phyloP scores from a whole-genome alignment of 768 basidiomycete species.

The Xerocomellus chrysenteron region DNA sequence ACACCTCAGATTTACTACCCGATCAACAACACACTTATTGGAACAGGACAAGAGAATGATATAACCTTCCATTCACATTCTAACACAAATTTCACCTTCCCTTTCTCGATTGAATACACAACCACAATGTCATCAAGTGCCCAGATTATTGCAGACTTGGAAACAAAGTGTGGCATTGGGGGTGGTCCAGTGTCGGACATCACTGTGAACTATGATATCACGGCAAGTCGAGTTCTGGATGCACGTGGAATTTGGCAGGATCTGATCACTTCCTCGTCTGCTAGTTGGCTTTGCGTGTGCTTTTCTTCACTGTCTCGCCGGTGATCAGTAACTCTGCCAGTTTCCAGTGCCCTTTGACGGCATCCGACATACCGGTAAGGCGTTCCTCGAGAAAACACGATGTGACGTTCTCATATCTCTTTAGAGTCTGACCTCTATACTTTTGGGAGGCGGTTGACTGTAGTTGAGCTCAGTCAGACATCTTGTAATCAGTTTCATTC shows the following conservation, averaged over 20 bases:
- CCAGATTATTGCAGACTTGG: constrained; percentile 59
- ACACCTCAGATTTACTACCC: constrained; percentile 66
- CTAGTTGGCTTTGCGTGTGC: constrained; percentile 62
- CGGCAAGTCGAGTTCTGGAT: constrained; percentile 35
- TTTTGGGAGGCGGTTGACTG: constrained; percentile 8
- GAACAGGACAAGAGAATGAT: constrained; percentile 52
- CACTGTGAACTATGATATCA: constrained; percentile 63
- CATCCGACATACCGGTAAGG: constrained; percentile 28
- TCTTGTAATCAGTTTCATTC: not conserved
- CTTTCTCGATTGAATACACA: constrained; percentile 67
- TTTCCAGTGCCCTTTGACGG: constrained; percentile 63
- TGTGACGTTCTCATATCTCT: constrained; percentile 12
- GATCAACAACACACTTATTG: constrained; percentile 66
- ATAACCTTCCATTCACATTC: constrained; percentile 50
- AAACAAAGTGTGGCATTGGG: constrained; percentile 56
- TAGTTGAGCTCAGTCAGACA: not conserved
- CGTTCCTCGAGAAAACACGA: not conserved
- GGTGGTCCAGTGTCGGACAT: constrained; percentile 49
- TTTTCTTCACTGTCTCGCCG: constrained; percentile 67
- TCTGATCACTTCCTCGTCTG: constrained; percentile 6
- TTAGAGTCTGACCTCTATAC: constrained; percentile 19
- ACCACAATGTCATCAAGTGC: constrained; percentile 49
- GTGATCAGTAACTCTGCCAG: constrained; percentile 58
- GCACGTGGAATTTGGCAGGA: not conserved
- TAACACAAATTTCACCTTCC: constrained; percentile 71